Base-by-base conservation (phyloP, 352 stramenopile species). In the Globisporangium orthogonon region DNA sequence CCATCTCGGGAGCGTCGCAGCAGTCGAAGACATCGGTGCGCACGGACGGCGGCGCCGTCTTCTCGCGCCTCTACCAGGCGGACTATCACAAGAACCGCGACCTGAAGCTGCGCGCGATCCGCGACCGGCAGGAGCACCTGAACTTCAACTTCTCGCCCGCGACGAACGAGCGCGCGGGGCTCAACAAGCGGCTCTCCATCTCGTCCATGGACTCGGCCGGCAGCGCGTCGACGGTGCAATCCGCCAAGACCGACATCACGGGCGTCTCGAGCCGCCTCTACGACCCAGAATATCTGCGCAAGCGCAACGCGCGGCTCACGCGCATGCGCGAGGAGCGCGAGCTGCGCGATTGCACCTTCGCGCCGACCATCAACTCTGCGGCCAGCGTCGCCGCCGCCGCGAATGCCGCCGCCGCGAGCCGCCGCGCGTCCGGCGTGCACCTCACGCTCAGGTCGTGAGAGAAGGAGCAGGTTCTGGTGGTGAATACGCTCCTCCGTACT, bases 21-120 rank as follows among this genome's bases (percentile, higher is more conserved):
- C 73, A 87, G 54, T 91, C 81, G 35, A 76, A 72, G 40, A 87
- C 78, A 11, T 91, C 81, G 13, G 76, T 85, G 28, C 72, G 81
- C 53, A 94, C 83, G 18, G 83, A 91, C 58, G 83, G 81, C 41
- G 83, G 83, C 44, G 76, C 81, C 10, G 83, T 94, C 37, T 94
- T 94, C 58, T 90, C 81, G 31, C 69, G 83, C 10, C 61, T 94
- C 55, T 94, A 94, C 54, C 81, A 94, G 60, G 67, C 83, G n/a
- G 79, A 94, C 60, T 89, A 83, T 58, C 81, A 89, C 67, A 89
- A 91, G 71, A 83, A 73, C 33, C 77, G 81, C 30, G 83, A 91
- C 15, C 69, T 75, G 54, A 91, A 87, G 65, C 73, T 83, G 47
- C 73, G 79, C 45, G 68, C 62, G 37, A 73, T 86, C 28, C 76